These are phyloP conservation scores for Gloeophyllum trabeum DNA, from an alignment of 768 basidiomycete genomes.

Conservation along the genomic window DNA sequence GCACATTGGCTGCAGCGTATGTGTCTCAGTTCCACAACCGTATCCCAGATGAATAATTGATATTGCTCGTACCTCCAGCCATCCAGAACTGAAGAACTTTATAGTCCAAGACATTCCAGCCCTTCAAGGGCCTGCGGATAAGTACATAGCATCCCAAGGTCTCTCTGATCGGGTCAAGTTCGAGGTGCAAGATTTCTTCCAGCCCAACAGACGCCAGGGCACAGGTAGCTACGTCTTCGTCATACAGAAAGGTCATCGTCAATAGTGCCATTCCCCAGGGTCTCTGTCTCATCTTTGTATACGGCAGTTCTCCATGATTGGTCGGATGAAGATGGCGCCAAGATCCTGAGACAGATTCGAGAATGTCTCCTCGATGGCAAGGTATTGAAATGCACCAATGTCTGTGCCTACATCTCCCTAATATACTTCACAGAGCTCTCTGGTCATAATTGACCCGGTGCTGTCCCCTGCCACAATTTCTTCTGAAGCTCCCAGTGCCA, in stretches of 20 bases:
- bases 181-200: not conserved
- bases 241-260: not conserved
- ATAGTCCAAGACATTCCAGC: conserved; percentile 27
- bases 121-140: conserved; percentile 21
- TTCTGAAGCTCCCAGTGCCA: not conserved
- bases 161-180: not conserved
- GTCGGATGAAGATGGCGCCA: not conserved
- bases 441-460: not conserved
- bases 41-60: too few species aligned
- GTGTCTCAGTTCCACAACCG: too few species aligned
- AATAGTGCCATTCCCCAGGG: not conserved
- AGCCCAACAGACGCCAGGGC: not conserved
- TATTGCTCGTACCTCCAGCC: conserved; percentile 15
- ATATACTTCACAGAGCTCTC: not conserved
- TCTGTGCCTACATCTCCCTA: not conserved
- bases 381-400: not conserved
- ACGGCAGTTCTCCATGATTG: not conserved
- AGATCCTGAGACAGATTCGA: not conserved
- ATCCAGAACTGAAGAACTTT: conserved; percentile 25
- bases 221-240: conserved; percentile 8
- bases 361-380: too few species aligned
- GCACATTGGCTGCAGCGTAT: too few species aligned
- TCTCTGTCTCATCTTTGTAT: not conserved
- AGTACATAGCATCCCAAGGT: conserved; percentile 18
- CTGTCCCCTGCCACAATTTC: not conserved